Percentiles rank a stretch among this genome's conserved stretches.
phyloP scores from a whole-genome alignment of 805 yeast species.

The Teunomyces funiuensis region DNA sequence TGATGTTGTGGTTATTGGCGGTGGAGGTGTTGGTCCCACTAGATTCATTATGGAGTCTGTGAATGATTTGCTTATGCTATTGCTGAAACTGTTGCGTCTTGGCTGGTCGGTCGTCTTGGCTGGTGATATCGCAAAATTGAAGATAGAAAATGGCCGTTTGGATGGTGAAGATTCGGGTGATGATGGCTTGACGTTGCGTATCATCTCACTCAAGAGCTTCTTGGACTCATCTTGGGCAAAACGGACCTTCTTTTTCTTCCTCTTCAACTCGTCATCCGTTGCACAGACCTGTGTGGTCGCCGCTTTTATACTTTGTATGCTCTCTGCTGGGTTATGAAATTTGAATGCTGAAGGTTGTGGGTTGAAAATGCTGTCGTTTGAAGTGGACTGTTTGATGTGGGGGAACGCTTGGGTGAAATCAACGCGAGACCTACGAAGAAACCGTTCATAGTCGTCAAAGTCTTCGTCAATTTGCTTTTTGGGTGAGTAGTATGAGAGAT shows the following conservation, averaged over 20 bases:
- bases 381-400: conserved; percentile 22
- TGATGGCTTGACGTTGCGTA: conserved; percentile 11
- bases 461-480: conserved; percentile 12
- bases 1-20: not conserved
- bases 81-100: conserved; percentile 12
- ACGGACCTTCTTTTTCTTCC: conserved; percentile 1
- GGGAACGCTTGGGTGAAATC: conserved; percentile 33
- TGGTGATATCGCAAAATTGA: conserved; percentile 18
- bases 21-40: conserved; percentile 13
- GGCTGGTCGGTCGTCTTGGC: conserved; percentile 11
- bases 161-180: conserved; percentile 6
- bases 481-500: conserved; percentile 22
- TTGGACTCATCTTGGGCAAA: conserved; percentile 13
- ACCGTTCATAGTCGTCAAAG: conserved; percentile 31
- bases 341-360: conserved; percentile 14
- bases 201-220: conserved; percentile 18
- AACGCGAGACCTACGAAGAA: conserved; percentile 32
- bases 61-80: conserved; percentile 23
- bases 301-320: conserved; percentile 16
- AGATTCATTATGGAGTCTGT: conserved; percentile 29
- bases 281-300: conserved; percentile 2
- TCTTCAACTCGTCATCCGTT: not conserved
- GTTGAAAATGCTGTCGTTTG: conserved; percentile 24
- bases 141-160: conserved; percentile 18
- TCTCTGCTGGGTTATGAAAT: conserved; percentile 40